Percentiles rank a stretch among this genome's conserved stretches.
These are phyloP conservation scores for Boletus tomentosulus DNA, from an alignment of 768 basidiomycete genomes.

Conservation along the genomic window DNA sequence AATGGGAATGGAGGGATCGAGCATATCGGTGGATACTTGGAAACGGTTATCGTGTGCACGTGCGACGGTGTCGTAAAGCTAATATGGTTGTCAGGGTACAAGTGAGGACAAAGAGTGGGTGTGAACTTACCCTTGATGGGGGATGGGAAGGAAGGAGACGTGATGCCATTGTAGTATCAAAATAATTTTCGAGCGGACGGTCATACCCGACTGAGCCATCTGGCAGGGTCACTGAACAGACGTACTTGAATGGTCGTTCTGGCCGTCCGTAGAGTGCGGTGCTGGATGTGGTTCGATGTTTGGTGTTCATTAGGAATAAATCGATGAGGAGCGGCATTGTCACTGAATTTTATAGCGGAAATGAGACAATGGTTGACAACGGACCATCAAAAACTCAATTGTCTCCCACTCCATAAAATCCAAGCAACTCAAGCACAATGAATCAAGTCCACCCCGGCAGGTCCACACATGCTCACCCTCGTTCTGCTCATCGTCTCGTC, in stretches of 20 bases:
- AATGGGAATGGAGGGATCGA: conserved; percentile 11
- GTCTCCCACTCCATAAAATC: not conserved
- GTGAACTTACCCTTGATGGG: conserved; percentile 15
- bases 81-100: not conserved
- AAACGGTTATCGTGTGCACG: conserved; percentile 23
- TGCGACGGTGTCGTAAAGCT: conserved; percentile 32
- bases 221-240: not conserved
- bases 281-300: conserved; percentile 2
- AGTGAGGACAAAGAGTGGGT: not conserved
- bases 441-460: conserved; percentile 10
- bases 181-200: conserved; percentile 22
- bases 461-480: conserved; percentile 13
- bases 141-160: conserved; percentile 12
- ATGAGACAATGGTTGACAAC: not conserved
- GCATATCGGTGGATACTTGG: conserved; percentile 3
- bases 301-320: conserved; percentile 9
- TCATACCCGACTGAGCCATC: conserved; percentile 22
- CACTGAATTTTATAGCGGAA: conserved; percentile 5
- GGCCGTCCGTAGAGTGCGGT: conserved; percentile 13
- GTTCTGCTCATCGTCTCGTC: not conserved
- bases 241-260: conserved; percentile 13
- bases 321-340: not conserved
- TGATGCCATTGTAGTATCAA: conserved; percentile 19
- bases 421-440: not conserved
- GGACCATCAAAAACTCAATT: not conserved